A percentile compares a stretch with the other conserved stretches of the same genome.
Conservation (phyloP, 345 rosid species). For the Camelina neglecta region DNA sequence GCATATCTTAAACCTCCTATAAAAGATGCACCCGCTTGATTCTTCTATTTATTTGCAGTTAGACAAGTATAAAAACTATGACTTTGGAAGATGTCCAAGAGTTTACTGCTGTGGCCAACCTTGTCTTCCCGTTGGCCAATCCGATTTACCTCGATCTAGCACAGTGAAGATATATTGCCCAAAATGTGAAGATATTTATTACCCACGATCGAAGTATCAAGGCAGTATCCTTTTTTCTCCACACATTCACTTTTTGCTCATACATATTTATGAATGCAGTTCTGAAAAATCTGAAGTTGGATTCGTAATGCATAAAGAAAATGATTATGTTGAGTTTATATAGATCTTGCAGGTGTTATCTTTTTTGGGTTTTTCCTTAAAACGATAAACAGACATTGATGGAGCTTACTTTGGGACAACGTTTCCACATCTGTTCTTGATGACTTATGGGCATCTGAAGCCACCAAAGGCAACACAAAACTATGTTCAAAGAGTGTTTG, state of each 20-base stretch:
- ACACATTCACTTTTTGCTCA: constrained; percentile 5
- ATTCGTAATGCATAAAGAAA: not conserved
- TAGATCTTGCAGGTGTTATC: constrained; percentile 10
- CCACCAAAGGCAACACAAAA: constrained; percentile 76
- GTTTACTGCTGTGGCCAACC: constrained; percentile 97
- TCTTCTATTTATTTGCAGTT: constrained; percentile 53
- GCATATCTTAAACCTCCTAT: constrained; percentile 4
- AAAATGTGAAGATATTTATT: constrained; percentile 85
- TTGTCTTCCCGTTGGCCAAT: constrained; percentile 92
- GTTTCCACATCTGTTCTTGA: constrained; percentile 84
- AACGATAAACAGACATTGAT: constrained; percentile 69
- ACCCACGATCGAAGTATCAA: constrained; percentile 93
- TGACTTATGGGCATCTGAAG: constrained; percentile 91
- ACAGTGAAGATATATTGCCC: constrained; percentile 93
- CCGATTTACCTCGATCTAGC: constrained; percentile 88
- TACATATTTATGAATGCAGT: constrained; percentile 6
- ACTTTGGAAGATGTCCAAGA: constrained; percentile 98
- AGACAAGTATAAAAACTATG: constrained; percentile 90
- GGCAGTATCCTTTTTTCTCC: constrained; percentile 78
- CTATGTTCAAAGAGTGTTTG: constrained; percentile 92
- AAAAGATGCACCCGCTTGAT: constrained; percentile 17
- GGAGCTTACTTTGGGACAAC: constrained; percentile 97
- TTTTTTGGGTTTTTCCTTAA: constrained; percentile 50
- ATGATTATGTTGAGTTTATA: not conserved
- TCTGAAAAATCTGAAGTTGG: constrained; percentile 6